Evolutionary conservation across 345 rosid genomes (phyloP).

Genomic region (Corymbia maculata): DNA sequence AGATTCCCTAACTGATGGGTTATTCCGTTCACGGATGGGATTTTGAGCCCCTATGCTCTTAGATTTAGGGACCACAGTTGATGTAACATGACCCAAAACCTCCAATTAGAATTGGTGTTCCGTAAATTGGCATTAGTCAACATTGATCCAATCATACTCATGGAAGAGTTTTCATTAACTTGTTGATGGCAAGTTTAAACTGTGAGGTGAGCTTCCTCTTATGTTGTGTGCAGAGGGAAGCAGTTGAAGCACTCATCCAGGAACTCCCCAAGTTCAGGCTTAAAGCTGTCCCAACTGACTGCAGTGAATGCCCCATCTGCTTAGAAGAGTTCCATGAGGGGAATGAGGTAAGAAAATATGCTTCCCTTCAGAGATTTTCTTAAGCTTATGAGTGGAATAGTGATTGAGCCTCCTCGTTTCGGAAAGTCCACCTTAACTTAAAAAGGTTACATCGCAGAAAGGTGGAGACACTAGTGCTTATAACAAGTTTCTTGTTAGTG

Average conservation of each 20-base stretch:
- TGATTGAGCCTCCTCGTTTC: background rate
- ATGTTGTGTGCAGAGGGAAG: conserved; percentile 56
- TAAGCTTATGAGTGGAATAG: background rate
- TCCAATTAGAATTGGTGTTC: background rate
- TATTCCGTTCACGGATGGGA: background rate
- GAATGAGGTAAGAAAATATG: conserved; percentile 55
- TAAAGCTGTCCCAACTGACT: conserved; percentile 94
- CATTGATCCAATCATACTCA: background rate
- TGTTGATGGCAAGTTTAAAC: background rate
- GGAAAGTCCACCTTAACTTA: background rate
- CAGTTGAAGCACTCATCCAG: conserved; percentile 94
- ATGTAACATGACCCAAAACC: background rate
- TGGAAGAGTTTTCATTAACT: background rate
- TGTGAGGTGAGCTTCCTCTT: background rate
- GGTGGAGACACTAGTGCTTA: background rate
- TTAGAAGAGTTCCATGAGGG: conserved; percentile 86
- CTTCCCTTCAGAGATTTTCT: background rate
- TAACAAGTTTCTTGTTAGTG: background rate
- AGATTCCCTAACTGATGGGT: background rate
- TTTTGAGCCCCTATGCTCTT: background rate
- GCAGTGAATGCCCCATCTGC: conserved; percentile 98
- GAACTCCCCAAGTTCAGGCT: conserved; percentile 94
- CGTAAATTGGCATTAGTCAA: background rate
- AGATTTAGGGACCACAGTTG: background rate
- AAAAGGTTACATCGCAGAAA: background rate